Evolutionary conservation across 2,329 filamentous ascomycete genomes (phyloP).

Genomic region (Fulvia fulva): DNA sequence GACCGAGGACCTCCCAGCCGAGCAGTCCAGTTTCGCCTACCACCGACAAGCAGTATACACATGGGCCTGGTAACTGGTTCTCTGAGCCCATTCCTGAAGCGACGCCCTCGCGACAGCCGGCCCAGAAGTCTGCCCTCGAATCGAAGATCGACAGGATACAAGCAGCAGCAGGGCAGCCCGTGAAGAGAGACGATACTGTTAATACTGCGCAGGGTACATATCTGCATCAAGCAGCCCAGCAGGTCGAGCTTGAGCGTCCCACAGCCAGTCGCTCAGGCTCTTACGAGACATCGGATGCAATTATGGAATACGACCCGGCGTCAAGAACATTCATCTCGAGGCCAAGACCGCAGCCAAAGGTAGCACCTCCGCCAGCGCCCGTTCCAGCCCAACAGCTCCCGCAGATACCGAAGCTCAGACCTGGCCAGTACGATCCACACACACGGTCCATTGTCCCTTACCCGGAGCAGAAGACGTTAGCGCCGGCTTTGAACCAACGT

Average conservation of each 20-base stretch:
- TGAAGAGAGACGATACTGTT: constrained; percentile 11
- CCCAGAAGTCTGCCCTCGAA: constrained; percentile 11
- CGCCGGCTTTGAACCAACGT: neutral
- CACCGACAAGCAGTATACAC: constrained; percentile 23
- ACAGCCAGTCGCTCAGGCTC: constrained; percentile 9
- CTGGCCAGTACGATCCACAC: constrained; percentile 29
- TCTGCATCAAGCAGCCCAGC: constrained; percentile 10
- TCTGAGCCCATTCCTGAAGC: constrained; percentile 56
- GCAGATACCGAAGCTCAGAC: constrained; percentile 13
- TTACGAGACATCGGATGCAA: constrained; percentile 20
- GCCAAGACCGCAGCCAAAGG: constrained; percentile 17
- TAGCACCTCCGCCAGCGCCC: constrained; percentile 15
- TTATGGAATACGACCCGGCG: constrained; percentile 33
- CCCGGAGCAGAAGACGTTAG: neutral
- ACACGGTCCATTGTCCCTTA: constrained; percentile 29
- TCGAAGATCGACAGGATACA: constrained; percentile 21
- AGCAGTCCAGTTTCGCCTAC: constrained; percentile 22
- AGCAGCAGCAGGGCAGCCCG: constrained; percentile 19
- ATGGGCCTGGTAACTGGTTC: constrained; percentile 50
- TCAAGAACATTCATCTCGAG: constrained; percentile 29
- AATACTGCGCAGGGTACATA: constrained; percentile 13
- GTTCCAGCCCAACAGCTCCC: constrained; percentile 1
- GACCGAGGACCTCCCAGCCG: constrained; percentile 47
- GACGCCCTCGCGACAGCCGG: constrained; percentile 1
- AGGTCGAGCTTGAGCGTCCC: constrained; percentile 6